Percentiles rank a stretch among this genome's conserved stretches.
These are phyloP conservation scores for Ceratocystis destructans DNA, from an alignment of 2,329 filamentous ascomycete genomes.

Conservation along the genomic window DNA sequence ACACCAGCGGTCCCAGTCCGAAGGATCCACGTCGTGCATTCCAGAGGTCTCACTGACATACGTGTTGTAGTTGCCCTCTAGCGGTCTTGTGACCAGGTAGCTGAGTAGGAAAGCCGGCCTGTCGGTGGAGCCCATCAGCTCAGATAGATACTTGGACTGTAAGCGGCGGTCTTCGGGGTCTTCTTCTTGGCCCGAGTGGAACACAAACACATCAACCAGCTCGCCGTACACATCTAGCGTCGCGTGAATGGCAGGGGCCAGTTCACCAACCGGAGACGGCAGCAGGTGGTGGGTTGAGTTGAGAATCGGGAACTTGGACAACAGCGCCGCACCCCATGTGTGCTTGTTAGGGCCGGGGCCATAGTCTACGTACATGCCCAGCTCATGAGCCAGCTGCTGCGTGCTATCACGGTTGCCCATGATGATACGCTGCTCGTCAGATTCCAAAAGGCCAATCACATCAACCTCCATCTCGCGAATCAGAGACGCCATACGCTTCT, in stretches of 20 bases:
- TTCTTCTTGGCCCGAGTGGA: conserved; percentile 97
- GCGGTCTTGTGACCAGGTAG: conserved; percentile 83
- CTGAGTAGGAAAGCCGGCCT: conserved; percentile 75
- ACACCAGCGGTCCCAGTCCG: conserved; percentile 96
- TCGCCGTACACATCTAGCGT: conserved; percentile 87
- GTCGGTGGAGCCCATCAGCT: conserved; percentile 70
- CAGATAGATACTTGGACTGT: conserved; percentile 72
- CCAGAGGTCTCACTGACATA: conserved; percentile 77
- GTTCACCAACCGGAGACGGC: conserved; percentile 82
- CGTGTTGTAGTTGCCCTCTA: conserved; percentile 90
- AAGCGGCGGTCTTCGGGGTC: conserved; percentile 81
- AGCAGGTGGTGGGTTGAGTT: conserved; percentile 94
- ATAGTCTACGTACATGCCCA: conserved; percentile 98
- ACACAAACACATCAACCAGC: conserved; percentile 85
- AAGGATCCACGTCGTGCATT: conserved; percentile 89
- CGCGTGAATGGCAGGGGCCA: conserved; percentile 93
- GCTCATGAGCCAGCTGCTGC: conserved; percentile 85
- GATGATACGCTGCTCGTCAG: conserved; percentile 91
- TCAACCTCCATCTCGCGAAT: conserved; percentile 94
- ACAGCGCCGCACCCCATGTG: conserved; percentile 84
- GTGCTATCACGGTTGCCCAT: conserved; percentile 98
- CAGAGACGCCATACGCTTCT: conserved; percentile 81
- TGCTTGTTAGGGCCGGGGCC: conserved; percentile 97
- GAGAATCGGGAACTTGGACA: conserved; percentile 95
- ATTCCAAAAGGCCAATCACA: conserved; percentile 86